phyloP scores from a whole-genome alignment of 306 rosid genomes.

The Prunus mume region DNA sequence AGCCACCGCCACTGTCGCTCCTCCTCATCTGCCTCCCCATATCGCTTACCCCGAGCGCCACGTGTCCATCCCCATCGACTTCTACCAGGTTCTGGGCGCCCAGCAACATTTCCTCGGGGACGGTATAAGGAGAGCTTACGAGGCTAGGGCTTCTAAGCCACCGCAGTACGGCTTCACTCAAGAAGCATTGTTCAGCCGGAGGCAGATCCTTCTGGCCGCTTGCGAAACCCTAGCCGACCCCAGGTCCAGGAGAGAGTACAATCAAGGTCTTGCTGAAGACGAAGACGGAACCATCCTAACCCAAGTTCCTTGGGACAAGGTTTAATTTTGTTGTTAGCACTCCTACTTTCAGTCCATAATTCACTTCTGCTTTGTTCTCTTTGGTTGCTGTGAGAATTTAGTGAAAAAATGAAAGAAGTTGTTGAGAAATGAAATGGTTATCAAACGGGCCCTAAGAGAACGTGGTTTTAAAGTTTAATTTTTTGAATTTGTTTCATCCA shows the following conservation, averaged over 20 bases:
- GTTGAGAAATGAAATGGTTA: neutral
- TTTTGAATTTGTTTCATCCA: neutral
- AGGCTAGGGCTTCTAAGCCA: constrained; percentile 79
- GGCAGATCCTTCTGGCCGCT: constrained; percentile 89
- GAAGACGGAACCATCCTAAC: constrained; percentile 61
- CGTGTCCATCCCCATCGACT: constrained; percentile 68
- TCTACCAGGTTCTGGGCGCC: constrained; percentile 79
- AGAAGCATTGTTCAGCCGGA: constrained; percentile 73
- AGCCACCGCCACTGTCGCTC: constrained; percentile 46
- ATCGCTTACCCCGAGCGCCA: constrained; percentile 57
- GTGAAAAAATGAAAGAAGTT: neutral
- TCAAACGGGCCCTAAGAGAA: neutral
- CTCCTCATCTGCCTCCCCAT: constrained; percentile 34
- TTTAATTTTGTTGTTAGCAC: constrained; percentile 8
- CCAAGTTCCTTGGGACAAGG: constrained; percentile 89
- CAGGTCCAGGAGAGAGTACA: constrained; percentile 72
- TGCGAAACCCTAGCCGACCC: constrained; percentile 85
- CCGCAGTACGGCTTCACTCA: constrained; percentile 84
- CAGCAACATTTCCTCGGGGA: constrained; percentile 89
- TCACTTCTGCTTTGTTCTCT: neutral
- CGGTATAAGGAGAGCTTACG: constrained; percentile 79
- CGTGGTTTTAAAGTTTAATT: neutral
- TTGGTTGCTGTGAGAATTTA: neutral
- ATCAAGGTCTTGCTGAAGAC: constrained; percentile 62
- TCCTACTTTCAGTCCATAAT: neutral